Percentiles rank a stretch among this genome's conserved stretches.
Conservation (phyloP, 805 yeast genomes). For the Metschnikowia arizonensis region DNA sequence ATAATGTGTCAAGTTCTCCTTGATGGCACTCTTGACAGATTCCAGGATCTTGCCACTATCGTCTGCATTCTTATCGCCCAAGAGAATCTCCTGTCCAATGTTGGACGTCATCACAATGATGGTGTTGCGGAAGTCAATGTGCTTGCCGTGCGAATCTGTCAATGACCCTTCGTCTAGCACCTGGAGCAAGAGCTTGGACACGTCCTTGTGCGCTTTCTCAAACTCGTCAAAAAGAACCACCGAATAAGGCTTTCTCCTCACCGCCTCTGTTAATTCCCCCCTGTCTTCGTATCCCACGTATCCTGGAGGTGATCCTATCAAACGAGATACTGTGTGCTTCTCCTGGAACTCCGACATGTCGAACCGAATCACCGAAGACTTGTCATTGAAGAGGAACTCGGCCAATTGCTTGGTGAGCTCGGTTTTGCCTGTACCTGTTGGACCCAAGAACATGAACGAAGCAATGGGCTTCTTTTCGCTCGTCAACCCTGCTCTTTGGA, state of each 20-base stretch:
- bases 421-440: slow-evolving; percentile 98
- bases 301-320: slow-evolving; percentile 98
- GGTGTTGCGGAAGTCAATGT: slow-evolving; percentile 90
- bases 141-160: slow-evolving; percentile 93
- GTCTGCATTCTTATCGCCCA: slow-evolving; percentile 57
- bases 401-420: slow-evolving; percentile 92
- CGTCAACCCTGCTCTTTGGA: slow-evolving; percentile 95
- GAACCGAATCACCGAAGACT: slow-evolving; percentile 79
- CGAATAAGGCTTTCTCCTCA: slow-evolving; percentile 90
- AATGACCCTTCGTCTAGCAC: slow-evolving; percentile 93
- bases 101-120: slow-evolving; percentile 95
- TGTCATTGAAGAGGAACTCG: slow-evolving; percentile 86
- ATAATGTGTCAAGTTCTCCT: slow-evolving; percentile 60
- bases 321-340: slow-evolving; percentile 81
- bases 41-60: slow-evolving; percentile 58
- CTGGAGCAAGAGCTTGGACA: slow-evolving; percentile 84
- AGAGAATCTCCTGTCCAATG: slow-evolving; percentile 86
- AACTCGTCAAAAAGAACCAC: slow-evolving; percentile 93
- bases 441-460: slow-evolving; percentile 93
- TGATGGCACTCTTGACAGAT: slow-evolving; percentile 52
- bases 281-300: slow-evolving; percentile 94
- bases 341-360: slow-evolving; percentile 99
- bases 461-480: slow-evolving; percentile 95
- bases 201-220: slow-evolving; percentile 95
- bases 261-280: slow-evolving; percentile 96